Evolutionary conservation across 495 filamentous ascomycete species (phyloP), one percentile per base, ranked within the genome.

Genomic region (Neurospora sp.): DNA sequence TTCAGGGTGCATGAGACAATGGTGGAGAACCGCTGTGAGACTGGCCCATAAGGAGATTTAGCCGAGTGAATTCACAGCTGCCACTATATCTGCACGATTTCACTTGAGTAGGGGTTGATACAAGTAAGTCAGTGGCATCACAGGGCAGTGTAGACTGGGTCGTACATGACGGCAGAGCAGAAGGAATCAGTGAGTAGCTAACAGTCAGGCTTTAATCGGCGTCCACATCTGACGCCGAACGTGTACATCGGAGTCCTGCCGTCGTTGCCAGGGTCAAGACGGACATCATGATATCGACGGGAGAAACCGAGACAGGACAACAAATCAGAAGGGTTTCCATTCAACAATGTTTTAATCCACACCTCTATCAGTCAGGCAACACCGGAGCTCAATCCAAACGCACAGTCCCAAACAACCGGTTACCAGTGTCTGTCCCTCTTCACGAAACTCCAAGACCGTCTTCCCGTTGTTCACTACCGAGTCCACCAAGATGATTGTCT

Each of bases 401-500:
- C 11, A 83, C 85, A 5, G 87, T 88, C 77, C 89, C 89, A 78
- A 89, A 90, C n/a, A 90, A 76, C 27, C 88, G 82, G 72, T 89
- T 85, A 0, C 88, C 87, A 5, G 88, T 91, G 71, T 90, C 89
- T 6, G 86, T 90, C 7, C 44, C 76, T 2, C 87, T 84, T 79
- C 48, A n/a, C 88, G 82, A 74, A 90, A 90, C n/a, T 86, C 75
- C 4, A 85, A 72, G 4, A 89, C 77, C 0, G 86, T 80, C 22
- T 82, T 84, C 35, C 89, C 88, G 68, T 76, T 89, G 74, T 91
- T 91, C 31, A 91, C 79, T 14, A 91, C 88, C 22, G 87, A 89
- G 76, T 91, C 89, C 14, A 92, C 87, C 8, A 91, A 78, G 5
- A 91, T 46, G 0, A 91, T 76, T 1, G 81, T 87, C 22, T 74